These are phyloP conservation scores for Sophora flavescens DNA, from an alignment of 306 rosid species.

Conservation along the genomic window DNA sequence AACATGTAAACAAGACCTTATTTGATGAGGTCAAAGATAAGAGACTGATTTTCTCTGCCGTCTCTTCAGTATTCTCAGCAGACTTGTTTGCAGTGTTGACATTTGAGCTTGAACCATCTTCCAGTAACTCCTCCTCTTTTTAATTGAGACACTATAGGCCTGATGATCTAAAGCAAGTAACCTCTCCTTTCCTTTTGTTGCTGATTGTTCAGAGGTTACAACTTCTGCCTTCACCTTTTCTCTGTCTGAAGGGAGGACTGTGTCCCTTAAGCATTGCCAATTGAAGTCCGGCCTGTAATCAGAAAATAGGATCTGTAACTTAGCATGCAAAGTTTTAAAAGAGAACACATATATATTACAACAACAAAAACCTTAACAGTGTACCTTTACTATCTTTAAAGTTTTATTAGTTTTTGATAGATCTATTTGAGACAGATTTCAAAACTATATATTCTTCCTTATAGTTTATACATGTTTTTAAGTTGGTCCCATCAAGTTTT, in stretches of 20 bases:
- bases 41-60: slow-evolving; percentile 45
- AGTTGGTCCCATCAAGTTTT: too few species aligned
- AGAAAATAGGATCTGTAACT: slow-evolving; percentile 22
- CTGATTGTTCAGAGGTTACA: slow-evolving; percentile 44
- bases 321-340: slow-evolving; percentile 16
- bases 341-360: not conserved
- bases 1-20: slow-evolving; percentile 19
- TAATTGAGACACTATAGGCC: too few species aligned
- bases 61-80: slow-evolving; percentile 57
- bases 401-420: not conserved
- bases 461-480: too few species aligned
- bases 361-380: too few species aligned
- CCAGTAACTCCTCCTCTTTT: too few species aligned
- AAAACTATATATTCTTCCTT: not conserved
- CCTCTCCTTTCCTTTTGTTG: too few species aligned
- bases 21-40: slow-evolving; percentile 3
- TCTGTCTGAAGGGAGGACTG: slow-evolving; percentile 65
- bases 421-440: not conserved
- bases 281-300: slow-evolving; percentile 73
- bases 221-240: slow-evolving; percentile 59
- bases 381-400: too few species aligned
- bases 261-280: slow-evolving; percentile 74
- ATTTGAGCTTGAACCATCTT: too few species aligned
- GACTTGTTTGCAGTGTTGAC: slow-evolving; percentile 56
- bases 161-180: too few species aligned